phyloP scores from a whole-genome alignment of 345 rosid species.

The Eucalyptus leucophloia region DNA sequence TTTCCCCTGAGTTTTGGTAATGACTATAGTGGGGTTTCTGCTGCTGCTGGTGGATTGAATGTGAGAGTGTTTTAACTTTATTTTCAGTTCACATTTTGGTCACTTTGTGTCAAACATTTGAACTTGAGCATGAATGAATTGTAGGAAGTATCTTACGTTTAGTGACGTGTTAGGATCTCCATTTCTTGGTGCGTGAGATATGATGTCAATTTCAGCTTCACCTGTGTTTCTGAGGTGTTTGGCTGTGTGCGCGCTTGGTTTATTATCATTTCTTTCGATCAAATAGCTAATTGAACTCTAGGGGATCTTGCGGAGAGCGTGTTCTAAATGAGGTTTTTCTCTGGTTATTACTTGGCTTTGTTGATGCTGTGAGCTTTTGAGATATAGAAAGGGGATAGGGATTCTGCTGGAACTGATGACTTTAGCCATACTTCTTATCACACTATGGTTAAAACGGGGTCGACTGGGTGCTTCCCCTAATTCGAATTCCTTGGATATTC shows the following conservation, averaged over 20 bases:
- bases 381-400: neutral
- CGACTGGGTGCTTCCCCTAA: neutral
- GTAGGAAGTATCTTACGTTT: neutral
- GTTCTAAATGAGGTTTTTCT: neutral
- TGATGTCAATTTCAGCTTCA: neutral
- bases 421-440: neutral
- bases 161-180: neutral
- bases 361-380: neutral
- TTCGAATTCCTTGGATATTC: neutral
- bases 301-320: neutral
- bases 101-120: neutral
- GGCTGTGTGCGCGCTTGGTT: neutral
- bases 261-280: neutral
- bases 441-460: neutral
- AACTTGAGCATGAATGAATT: neutral
- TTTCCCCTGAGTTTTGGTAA: neutral
- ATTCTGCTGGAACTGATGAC: neutral
- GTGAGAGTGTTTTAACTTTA: neutral
- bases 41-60: neutral
- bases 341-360: neutral
- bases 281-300: neutral
- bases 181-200: neutral
- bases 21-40: neutral
- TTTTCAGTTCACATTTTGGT: neutral
- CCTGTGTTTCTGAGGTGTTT: neutral